Evolutionary conservation across 2,329 filamentous ascomycete species (phyloP).

Genomic region (Fusarium sp.): DNA sequence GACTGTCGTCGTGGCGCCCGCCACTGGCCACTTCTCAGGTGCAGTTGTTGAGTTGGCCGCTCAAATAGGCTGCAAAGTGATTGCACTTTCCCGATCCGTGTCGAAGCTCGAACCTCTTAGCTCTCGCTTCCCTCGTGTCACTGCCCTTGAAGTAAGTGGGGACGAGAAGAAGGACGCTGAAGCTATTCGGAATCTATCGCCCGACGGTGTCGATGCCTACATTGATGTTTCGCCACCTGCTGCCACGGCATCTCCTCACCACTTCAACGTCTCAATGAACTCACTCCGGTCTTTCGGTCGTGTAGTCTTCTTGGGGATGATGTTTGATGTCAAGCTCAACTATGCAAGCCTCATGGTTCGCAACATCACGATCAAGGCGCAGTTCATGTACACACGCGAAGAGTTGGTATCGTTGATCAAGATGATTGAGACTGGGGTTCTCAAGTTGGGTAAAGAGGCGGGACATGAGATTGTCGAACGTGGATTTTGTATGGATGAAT

Average conservation of each 20-base stretch:
- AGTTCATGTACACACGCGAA: slow-evolving; percentile 31
- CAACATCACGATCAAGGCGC: slow-evolving; percentile 26
- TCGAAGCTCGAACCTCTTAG: slow-evolving; percentile 24
- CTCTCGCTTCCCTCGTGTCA: slow-evolving; percentile 1
- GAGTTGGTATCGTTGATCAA: slow-evolving; percentile 28
- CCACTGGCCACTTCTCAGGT: slow-evolving; percentile 37
- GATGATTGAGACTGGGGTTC: slow-evolving; percentile 25
- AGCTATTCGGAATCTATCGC: not conserved
- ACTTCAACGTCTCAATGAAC: slow-evolving; percentile 12
- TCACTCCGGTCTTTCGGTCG: not conserved
- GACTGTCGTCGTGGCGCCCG: slow-evolving; percentile 31
- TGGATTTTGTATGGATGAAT: slow-evolving; percentile 19
- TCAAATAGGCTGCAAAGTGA: slow-evolving; percentile 36
- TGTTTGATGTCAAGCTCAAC: slow-evolving; percentile 30
- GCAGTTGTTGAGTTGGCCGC: slow-evolving; percentile 29
- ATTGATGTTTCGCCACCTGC: slow-evolving; percentile 36
- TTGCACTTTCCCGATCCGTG: slow-evolving; percentile 26
- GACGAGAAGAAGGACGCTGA: slow-evolving; percentile 18
- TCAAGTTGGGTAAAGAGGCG: slow-evolving; percentile 30
- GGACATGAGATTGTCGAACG: slow-evolving; percentile 29
- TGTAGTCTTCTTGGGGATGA: slow-evolving; percentile 19
- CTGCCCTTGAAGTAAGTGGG: slow-evolving; percentile 19
- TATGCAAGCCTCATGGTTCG: slow-evolving; percentile 21
- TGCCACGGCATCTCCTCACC: slow-evolving; percentile 19
- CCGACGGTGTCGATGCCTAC: slow-evolving; percentile 25